Conservation (phyloP, 805 yeast genomes). For the Sungouiozyma intestinalis region DNA sequence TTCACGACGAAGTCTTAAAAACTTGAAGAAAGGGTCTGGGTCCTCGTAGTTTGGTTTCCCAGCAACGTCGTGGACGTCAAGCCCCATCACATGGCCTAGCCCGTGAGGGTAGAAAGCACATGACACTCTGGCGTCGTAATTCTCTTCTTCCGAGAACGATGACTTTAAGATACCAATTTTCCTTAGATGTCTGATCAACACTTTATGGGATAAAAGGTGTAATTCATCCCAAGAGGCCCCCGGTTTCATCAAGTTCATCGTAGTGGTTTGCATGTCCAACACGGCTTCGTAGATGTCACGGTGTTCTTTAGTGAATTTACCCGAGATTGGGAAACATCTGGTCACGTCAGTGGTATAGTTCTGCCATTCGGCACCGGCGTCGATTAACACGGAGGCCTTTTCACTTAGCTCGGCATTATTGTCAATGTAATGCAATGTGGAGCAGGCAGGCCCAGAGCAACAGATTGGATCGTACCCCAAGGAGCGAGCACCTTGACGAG, state of each 20-base stretch:
- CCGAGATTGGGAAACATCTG: constrained; percentile 85
- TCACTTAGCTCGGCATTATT: constrained; percentile 57
- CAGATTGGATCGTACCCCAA: constrained; percentile 93
- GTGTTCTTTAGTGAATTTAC: constrained; percentile 84
- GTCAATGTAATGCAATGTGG: constrained; percentile 80
- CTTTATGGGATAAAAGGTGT: constrained; percentile 69
- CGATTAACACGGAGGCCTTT: constrained; percentile 65
- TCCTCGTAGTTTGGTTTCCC: constrained; percentile 83
- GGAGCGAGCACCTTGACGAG: constrained; percentile 85
- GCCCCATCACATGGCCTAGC: constrained; percentile 82
- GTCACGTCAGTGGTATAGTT: constrained; percentile 92
- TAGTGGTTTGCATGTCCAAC: constrained; percentile 65
- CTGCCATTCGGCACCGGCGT: constrained; percentile 97
- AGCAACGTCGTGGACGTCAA: constrained; percentile 95
- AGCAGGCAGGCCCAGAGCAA: constrained; percentile 85
- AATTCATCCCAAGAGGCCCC: constrained; percentile 81
- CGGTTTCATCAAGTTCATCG: constrained; percentile 66
- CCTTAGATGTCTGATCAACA: constrained; percentile 61
- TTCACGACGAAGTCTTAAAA: constrained; percentile 69
- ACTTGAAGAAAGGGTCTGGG: constrained; percentile 62
- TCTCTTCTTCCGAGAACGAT: constrained; percentile 46
- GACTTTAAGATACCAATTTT: constrained; percentile 68
- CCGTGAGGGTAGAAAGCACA: constrained; percentile 92
- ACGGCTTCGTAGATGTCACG: constrained; percentile 73
- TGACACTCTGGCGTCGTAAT: constrained; percentile 59